phyloP scores from a whole-genome alignment of 768 basidiomycete genomes.

The Baorangia bicolor region DNA sequence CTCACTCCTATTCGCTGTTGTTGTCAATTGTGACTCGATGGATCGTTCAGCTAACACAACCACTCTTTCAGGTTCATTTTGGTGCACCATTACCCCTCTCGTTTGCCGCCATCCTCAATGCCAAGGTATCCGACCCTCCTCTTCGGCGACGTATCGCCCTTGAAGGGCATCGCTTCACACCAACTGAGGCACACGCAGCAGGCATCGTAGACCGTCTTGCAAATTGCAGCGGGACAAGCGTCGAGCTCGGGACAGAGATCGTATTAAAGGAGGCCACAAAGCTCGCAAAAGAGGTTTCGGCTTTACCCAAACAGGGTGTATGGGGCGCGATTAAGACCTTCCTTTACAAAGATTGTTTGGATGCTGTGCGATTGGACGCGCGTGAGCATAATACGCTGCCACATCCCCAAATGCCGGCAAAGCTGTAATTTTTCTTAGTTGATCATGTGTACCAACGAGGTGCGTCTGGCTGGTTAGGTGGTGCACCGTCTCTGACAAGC shows the following conservation, averaged over 20 bases:
- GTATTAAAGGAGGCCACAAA: slow-evolving; percentile 65
- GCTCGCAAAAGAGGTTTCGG: slow-evolving; percentile 53
- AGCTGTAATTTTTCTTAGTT: slow-evolving; percentile 14
- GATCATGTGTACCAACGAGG: slow-evolving; percentile 2
- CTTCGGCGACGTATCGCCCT: slow-evolving; percentile 71
- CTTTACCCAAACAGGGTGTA: slow-evolving; percentile 55
- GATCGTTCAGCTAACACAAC: neutral
- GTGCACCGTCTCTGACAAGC: slow-evolving; percentile 1
- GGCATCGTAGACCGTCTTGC: slow-evolving; percentile 69
- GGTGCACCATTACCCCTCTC: slow-evolving; percentile 79
- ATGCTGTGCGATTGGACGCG: slow-evolving; percentile 33
- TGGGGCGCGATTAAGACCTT: slow-evolving; percentile 74
- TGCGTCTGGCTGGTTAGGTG: slow-evolving; percentile 1
- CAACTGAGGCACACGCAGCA: slow-evolving; percentile 61
- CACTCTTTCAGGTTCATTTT: slow-evolving; percentile 60
- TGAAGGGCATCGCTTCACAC: slow-evolving; percentile 78
- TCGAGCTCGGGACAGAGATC: slow-evolving; percentile 54
- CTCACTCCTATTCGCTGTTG: neutral
- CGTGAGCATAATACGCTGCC: slow-evolving; percentile 12
- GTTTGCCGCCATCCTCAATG: slow-evolving; percentile 59
- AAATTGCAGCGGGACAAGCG: slow-evolving; percentile 32
- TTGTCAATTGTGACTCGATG: neutral
- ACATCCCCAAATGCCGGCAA: slow-evolving; percentile 7
- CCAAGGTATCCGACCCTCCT: slow-evolving; percentile 60
- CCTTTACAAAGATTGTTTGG: slow-evolving; percentile 55